Conservation (phyloP, 139 green algal species). For the Picochlorum sp. region DNA sequence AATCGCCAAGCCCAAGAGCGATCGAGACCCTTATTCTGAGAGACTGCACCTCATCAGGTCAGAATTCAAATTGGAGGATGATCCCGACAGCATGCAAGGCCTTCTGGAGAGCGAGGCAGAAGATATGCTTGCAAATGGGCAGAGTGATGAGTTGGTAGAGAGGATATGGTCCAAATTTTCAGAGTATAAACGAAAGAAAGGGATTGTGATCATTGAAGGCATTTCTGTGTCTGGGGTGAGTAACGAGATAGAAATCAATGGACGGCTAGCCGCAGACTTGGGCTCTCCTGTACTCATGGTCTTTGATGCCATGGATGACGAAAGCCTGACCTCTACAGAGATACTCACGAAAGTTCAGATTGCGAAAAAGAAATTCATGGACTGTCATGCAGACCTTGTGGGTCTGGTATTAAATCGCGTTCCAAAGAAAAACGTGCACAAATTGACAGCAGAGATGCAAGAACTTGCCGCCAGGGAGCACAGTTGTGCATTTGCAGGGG, state of each 20-base stretch:
- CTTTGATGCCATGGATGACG: conserved; percentile 23
- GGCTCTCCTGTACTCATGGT: conserved; percentile 51
- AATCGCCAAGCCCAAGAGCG: not conserved
- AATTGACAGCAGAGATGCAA: conserved; percentile 21
- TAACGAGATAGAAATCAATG: conserved; percentile 37
- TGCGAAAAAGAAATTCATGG: conserved; percentile 27
- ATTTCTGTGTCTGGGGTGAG: conserved; percentile 25
- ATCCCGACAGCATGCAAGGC: conserved; percentile 11
- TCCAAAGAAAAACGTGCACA: conserved; percentile 11
- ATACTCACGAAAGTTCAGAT: conserved; percentile 24
- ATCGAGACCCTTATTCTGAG: not conserved
- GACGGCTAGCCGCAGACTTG: conserved; percentile 38
- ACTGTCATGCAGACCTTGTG: conserved; percentile 39
- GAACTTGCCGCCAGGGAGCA: conserved; percentile 10
- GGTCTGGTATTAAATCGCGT: conserved; percentile 60
- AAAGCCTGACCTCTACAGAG: conserved; percentile 15
- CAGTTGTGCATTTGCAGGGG: conserved; percentile 34
- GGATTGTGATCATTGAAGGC: conserved; percentile 54
- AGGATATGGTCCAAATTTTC: conserved; percentile 33
- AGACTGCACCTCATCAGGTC: not conserved
- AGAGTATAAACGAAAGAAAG: conserved; percentile 37
- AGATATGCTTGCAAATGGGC: conserved; percentile 15
- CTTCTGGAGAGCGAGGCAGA: conserved; percentile 20
- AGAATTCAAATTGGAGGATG: not conserved
- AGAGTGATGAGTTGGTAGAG: conserved; percentile 30